Evolutionary conservation across 2,329 filamentous ascomycete genomes (phyloP).

Genomic region (Cryphonectria parasitica): DNA sequence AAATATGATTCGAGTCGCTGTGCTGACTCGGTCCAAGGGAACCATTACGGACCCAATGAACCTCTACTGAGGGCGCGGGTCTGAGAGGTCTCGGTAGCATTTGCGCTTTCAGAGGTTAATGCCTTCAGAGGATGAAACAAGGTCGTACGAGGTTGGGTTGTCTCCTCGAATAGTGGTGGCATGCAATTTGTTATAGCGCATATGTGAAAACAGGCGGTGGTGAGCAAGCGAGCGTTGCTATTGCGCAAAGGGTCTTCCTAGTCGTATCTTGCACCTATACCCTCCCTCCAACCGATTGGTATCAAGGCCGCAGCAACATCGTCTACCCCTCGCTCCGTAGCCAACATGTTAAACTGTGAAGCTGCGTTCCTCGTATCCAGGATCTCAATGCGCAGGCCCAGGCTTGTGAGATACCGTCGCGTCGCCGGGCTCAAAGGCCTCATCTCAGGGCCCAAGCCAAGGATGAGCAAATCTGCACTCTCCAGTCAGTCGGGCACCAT

Average conservation of each 20-base stretch:
- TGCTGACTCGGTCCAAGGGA: background rate
- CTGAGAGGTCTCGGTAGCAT: background rate
- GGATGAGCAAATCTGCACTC: slow-evolving; percentile 74
- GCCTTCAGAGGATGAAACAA: background rate
- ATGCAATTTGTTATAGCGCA: background rate
- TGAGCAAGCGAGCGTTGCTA: background rate
- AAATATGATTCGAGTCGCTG: background rate
- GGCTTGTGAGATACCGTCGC: slow-evolving; percentile 68
- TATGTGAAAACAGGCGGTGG: background rate
- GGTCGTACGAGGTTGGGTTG: background rate
- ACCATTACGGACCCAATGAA: background rate
- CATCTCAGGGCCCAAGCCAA: slow-evolving; percentile 81
- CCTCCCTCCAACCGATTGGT: slow-evolving; percentile 80
- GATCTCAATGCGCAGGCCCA: slow-evolving; percentile 86
- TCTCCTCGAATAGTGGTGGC: background rate
- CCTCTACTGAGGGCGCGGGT: background rate
- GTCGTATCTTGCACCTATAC: slow-evolving; percentile 44
- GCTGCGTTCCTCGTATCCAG: slow-evolving; percentile 93
- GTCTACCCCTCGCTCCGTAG: slow-evolving; percentile 86
- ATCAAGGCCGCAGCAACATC: slow-evolving; percentile 88
- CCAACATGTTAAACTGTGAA: slow-evolving; percentile 90
- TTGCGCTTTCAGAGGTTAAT: background rate
- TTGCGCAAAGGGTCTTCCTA: slow-evolving; percentile 1
- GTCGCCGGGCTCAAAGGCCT: slow-evolving; percentile 77
- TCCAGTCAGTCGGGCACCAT: slow-evolving; percentile 8